Evolutionary conservation across 345 rosid genomes (phyloP).

Genomic region (Physaria fendleri): DNA sequence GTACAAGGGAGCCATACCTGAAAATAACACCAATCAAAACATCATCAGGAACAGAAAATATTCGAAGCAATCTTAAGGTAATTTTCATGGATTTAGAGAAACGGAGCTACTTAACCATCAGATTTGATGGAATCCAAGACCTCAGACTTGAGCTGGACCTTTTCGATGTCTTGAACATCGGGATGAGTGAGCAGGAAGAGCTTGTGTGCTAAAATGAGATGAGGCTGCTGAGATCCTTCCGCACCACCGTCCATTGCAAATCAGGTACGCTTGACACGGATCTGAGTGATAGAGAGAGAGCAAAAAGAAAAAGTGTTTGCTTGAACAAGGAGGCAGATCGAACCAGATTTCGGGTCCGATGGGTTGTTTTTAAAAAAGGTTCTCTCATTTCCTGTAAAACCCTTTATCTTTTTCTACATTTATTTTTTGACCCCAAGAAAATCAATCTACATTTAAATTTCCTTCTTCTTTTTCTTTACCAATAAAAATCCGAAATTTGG

Average conservation of each 20-base stretch:
- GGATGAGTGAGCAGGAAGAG: conserved; percentile 73
- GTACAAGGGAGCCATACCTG: conserved; percentile 83
- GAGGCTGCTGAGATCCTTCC: conserved; percentile 84
- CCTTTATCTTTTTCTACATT: too few relatives aligned
- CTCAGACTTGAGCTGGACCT: conserved; percentile 83
- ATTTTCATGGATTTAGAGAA: neutral
- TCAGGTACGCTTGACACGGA: conserved; percentile 4
- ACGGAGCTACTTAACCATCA: conserved; percentile 43
- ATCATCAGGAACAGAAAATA: conserved; percentile 5
- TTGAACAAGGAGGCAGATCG: conserved; percentile 36
- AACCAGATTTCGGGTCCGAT: too few relatives aligned
- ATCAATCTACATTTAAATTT: too few relatives aligned
- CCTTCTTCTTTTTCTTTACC: too few relatives aligned
- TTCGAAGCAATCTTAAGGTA: neutral
- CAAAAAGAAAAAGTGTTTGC: conserved; percentile 11
- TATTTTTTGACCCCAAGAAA: too few relatives aligned
- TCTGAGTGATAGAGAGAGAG: conserved; percentile 22
- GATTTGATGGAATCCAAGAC: conserved; percentile 63
- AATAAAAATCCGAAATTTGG: too few relatives aligned
- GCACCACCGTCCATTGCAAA: conserved; percentile 60
- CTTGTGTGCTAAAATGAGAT: conserved; percentile 73
- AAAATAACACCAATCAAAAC: conserved; percentile 3
- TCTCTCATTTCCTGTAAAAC: neutral
- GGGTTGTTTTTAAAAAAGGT: too few relatives aligned
- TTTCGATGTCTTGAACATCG: conserved; percentile 83